phyloP scores from a whole-genome alignment of 176 grass and related monocot genomes.

The Oropetium thomaeum region DNA sequence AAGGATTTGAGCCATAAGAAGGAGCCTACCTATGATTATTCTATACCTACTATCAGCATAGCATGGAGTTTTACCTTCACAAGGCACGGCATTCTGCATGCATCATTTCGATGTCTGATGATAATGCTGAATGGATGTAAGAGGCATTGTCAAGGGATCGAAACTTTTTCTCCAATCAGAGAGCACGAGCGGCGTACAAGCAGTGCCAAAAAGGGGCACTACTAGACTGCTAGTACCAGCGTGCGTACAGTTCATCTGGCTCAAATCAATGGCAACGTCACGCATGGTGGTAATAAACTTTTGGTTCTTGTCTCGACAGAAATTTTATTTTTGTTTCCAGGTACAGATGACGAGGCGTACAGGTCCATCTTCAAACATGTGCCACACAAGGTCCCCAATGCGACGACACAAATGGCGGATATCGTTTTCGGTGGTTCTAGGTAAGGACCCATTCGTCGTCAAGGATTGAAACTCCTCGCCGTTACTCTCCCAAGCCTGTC shows the following conservation, averaged over 20 bases:
- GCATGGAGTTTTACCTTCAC: neutral
- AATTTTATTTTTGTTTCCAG: neutral
- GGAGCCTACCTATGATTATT: neutral
- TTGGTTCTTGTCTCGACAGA: neutral
- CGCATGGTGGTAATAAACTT: neutral
- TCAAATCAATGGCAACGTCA: neutral
- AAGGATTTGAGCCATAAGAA: neutral
- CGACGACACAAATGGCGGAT: neutral
- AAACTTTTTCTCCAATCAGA: neutral
- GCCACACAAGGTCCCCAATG: neutral
- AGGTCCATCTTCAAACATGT: neutral
- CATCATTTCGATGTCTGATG: neutral
- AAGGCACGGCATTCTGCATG: neutral
- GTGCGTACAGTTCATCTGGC: neutral
- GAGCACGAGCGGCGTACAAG: neutral
- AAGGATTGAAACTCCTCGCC: neutral
- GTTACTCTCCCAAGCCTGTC: constrained; percentile 23
- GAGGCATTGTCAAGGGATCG: neutral
- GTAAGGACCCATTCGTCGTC: constrained; percentile 27
- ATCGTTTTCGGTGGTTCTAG: constrained; percentile 39
- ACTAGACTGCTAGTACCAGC: neutral
- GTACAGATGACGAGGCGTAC: constrained; percentile 10
- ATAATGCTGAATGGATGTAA: neutral
- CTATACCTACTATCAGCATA: neutral
- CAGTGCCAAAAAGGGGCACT: neutral